These are phyloP conservation scores for Anastatica hierochuntica DNA, from an alignment of 345 rosid species.

Conservation along the genomic window DNA sequence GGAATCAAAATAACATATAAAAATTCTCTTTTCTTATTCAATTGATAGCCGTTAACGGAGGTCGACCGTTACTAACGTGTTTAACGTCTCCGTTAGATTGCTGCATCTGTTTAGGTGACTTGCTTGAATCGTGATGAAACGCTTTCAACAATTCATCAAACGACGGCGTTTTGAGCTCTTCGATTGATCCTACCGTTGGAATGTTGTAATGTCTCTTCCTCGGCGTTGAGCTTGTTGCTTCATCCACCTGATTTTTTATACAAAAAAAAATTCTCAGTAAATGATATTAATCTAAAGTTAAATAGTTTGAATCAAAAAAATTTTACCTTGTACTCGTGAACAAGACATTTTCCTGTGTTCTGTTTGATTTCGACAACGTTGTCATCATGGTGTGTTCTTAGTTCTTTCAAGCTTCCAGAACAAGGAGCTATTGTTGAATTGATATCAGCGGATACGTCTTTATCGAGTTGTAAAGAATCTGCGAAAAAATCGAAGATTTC, in stretches of 20 bases:
- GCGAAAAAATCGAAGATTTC: conserved; percentile 7
- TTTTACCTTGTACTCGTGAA: conserved; percentile 62
- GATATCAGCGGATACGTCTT: conserved; percentile 59
- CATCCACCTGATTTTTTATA: conserved; percentile 49
- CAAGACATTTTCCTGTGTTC: conserved; percentile 73
- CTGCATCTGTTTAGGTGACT: conserved; percentile 41
- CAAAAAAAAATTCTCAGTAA: neutral
- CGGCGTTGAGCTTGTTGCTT: conserved; percentile 88
- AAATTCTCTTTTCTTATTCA: too few species aligned
- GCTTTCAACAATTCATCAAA: conserved; percentile 67
- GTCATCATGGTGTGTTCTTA: conserved; percentile 70
- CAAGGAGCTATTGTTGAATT: conserved; percentile 69
- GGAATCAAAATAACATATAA: neutral
- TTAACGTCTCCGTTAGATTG: conserved; percentile 60
- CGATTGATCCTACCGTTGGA: conserved; percentile 63
- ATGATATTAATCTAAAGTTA: too few species aligned
- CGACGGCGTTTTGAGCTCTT: conserved; percentile 85
- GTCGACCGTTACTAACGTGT: conserved; percentile 31
- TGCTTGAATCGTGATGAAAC: conserved; percentile 52
- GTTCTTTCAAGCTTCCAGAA: conserved; percentile 55
- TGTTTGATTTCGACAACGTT: conserved; percentile 67
- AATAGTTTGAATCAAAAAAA: too few species aligned
- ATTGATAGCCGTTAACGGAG: conserved; percentile 30
- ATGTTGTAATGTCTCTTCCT: conserved; percentile 67
- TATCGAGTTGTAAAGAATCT: conserved; percentile 88